These are phyloP conservation scores for Simplicillium aogashimaense DNA, from an alignment of 2,329 filamentous ascomycete genomes.

Conservation along the genomic window DNA sequence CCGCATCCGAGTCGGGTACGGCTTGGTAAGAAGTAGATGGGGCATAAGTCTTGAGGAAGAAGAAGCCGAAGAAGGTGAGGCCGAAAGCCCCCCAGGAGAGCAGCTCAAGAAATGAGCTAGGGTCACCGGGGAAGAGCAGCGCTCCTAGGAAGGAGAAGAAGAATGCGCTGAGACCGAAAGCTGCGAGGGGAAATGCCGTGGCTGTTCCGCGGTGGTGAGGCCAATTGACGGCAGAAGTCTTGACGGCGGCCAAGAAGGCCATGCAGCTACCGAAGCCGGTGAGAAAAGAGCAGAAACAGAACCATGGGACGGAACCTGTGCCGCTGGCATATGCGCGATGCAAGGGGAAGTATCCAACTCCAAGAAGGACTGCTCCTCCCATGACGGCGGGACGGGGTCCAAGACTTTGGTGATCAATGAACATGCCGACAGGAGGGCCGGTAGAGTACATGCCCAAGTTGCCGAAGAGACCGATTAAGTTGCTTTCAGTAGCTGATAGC, in stretches of 20 bases:
- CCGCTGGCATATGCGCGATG: slow-evolving; percentile 68
- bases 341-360: slow-evolving; percentile 76
- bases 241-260: slow-evolving; percentile 83
- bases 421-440: slow-evolving; percentile 79
- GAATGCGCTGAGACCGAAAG: slow-evolving; percentile 90
- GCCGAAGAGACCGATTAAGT: slow-evolving; percentile 78
- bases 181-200: slow-evolving; percentile 85
- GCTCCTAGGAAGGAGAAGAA: slow-evolving; percentile 81
- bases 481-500: slow-evolving; percentile 85
- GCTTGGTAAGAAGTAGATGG: slow-evolving; percentile 42
- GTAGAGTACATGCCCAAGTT: slow-evolving; percentile 90
- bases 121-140: slow-evolving; percentile 72
- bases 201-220: slow-evolving; percentile 85
- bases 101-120: slow-evolving; percentile 69
- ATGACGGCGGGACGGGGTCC: slow-evolving; percentile 65
- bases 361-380: slow-evolving; percentile 62
- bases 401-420: slow-evolving; percentile 68
- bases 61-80: slow-evolving; percentile 67
- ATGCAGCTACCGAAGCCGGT: slow-evolving; percentile 84
- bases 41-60: slow-evolving; percentile 72
- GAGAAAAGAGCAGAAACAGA: slow-evolving; percentile 79
- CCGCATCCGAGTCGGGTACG: slow-evolving; percentile 31
- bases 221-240: slow-evolving; percentile 82
- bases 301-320: slow-evolving; percentile 41
- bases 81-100: slow-evolving; percentile 70